Conservation (phyloP, 116 monocot species). For the Iris pallida region DNA sequence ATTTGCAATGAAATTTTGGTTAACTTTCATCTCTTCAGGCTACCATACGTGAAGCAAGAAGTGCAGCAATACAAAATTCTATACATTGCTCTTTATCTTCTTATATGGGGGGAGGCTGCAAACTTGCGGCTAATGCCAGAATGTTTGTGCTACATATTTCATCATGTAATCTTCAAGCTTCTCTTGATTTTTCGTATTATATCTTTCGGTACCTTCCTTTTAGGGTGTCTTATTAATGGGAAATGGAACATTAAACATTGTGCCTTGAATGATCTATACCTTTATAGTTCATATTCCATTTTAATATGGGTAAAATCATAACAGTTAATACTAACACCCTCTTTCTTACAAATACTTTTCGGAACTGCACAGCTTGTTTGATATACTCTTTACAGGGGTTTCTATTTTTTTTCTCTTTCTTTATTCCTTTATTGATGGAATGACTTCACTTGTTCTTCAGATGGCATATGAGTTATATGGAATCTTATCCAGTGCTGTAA, state of each 20-base stretch:
- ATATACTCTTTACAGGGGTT: not conserved
- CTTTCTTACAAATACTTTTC: slow-evolving; percentile 1
- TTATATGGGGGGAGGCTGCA: slow-evolving; percentile 93
- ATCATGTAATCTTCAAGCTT: slow-evolving; percentile 43
- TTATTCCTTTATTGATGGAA: not conserved
- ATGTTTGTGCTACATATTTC: slow-evolving; percentile 86
- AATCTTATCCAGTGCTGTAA: slow-evolving; percentile 52
- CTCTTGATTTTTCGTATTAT: not conserved
- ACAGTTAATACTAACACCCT: too few relatives aligned
- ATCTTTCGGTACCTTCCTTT: too few relatives aligned
- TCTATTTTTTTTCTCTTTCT: not conserved
- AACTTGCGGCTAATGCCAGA: slow-evolving; percentile 90
- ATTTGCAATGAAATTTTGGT: not conserved
- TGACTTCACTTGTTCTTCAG: slow-evolving; percentile 31
- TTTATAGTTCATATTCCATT: too few relatives aligned
- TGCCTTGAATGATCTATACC: too few relatives aligned
- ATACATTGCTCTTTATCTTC: slow-evolving; percentile 81
- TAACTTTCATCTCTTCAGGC: slow-evolving; percentile 27
- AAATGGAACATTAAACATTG: too few relatives aligned
- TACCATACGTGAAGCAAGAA: slow-evolving; percentile 72
- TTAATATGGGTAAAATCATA: too few relatives aligned
- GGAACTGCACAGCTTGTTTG: not conserved
- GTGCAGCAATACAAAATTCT: slow-evolving; percentile 71
- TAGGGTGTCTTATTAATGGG: too few relatives aligned
- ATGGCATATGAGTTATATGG: slow-evolving; percentile 89